A percentile compares a stretch with the other conserved stretches of the same genome.
Conservation (phyloP, 768 basidiomycete genomes). For the Suillus variegatus region DNA sequence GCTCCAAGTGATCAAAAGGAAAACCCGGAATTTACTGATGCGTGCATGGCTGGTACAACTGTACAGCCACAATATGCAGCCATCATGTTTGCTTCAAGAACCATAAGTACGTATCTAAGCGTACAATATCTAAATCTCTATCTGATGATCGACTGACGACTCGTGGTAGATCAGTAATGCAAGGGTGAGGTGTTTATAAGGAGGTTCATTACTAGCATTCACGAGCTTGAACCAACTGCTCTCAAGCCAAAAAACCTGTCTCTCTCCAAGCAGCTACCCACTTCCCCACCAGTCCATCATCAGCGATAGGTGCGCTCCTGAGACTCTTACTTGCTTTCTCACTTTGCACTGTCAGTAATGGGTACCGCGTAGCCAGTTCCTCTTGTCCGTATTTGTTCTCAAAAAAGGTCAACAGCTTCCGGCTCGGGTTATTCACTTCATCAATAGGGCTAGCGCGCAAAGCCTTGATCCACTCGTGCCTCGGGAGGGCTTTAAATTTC, state of each 20-base stretch:
- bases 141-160: neutral
- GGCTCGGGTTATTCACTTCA: constrained; percentile 24
- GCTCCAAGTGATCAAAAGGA: no score
- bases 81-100: no score
- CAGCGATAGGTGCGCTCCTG: constrained; percentile 17
- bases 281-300: constrained; percentile 36
- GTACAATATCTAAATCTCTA: neutral
- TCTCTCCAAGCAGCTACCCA: constrained; percentile 47
- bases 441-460: constrained; percentile 24
- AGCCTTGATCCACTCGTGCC: constrained; percentile 24
- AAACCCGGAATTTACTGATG: no score
- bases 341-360: constrained; percentile 13
- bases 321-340: constrained; percentile 19
- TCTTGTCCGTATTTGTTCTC: constrained; percentile 25
- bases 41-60: no score
- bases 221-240: neutral
- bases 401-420: constrained; percentile 26
- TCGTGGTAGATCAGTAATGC: neutral
- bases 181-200: no score
- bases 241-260: constrained; percentile 35
- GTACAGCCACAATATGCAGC: no score
- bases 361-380: constrained; percentile 12
- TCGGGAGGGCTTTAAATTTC: constrained; percentile 20
- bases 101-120: no score
- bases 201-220: no score